Evolutionary conservation across 148 eudicot genomes (phyloP).

Genomic region (Selenicereus undatus): DNA sequence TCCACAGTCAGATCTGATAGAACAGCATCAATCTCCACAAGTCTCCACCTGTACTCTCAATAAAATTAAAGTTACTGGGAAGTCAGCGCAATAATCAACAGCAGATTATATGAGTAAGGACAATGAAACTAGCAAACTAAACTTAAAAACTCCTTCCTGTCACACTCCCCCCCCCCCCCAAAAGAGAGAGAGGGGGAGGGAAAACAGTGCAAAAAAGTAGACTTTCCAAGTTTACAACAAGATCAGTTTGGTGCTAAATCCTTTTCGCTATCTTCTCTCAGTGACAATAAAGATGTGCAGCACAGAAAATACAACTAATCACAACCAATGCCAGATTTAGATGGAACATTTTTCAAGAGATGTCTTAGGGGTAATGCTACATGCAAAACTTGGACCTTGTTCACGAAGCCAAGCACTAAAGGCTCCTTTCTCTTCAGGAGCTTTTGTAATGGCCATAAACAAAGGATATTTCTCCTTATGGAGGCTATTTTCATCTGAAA

Average conservation of each 20-base stretch:
- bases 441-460: too few species aligned
- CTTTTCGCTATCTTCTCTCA: not conserved
- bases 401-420: too few species aligned
- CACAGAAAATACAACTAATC: not conserved
- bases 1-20: constrained; percentile 60
- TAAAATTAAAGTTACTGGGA: not conserved
- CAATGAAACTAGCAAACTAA: not conserved
- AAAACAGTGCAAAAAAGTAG: too few species aligned
- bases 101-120: not conserved
- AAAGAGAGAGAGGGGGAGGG: too few species aligned
- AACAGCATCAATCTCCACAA: constrained; percentile 92
- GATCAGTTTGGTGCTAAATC: not conserved
- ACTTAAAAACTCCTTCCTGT: not conserved
- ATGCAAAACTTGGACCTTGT: too few species aligned
- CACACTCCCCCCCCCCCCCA: not conserved
- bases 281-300: not conserved
- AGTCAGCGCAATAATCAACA: not conserved
- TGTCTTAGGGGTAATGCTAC: too few species aligned
- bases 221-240: too few species aligned
- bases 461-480: too few species aligned
- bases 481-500: not conserved
- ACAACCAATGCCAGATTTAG: not conserved
- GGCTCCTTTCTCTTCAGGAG: too few species aligned
- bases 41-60: constrained; percentile 70
- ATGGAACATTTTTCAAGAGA: not conserved